phyloP scores from a whole-genome alignment of 2,329 filamentous ascomycete species.

The Ophiostoma sp. region DNA sequence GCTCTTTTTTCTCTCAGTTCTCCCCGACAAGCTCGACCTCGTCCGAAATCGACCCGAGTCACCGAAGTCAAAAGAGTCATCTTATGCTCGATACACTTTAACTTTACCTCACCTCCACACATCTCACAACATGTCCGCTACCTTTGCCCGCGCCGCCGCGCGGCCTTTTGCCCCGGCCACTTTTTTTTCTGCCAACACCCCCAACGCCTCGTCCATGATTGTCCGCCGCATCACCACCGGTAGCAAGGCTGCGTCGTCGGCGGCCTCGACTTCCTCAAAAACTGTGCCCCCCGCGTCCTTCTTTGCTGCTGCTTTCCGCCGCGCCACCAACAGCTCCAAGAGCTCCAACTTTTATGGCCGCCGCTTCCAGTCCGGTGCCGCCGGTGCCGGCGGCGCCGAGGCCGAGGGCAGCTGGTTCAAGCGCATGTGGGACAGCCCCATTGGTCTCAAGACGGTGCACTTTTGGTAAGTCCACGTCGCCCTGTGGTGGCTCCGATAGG shows the following conservation, averaged over 20 bases:
- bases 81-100: not conserved
- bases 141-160: conserved; percentile 54
- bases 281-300: conserved; percentile 31
- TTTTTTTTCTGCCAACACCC: conserved; percentile 49
- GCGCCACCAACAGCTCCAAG: conserved; percentile 45
- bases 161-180: conserved; percentile 57
- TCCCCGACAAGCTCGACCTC: not conserved
- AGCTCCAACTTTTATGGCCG: conserved; percentile 42
- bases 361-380: conserved; percentile 58
- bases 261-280: conserved; percentile 2
- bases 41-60: conserved; percentile 8
- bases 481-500: no score
- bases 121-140: conserved; percentile 43
- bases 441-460: conserved; percentile 90
- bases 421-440: conserved; percentile 79
- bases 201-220: not conserved
- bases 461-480: conserved; percentile 97
- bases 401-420: conserved; percentile 62
- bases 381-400: conserved; percentile 41
- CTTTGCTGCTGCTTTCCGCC: conserved; percentile 49
- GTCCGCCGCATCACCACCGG: conserved; percentile 28
- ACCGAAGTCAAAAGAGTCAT: conserved; percentile 4
- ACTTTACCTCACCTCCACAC: not conserved
- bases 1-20: not conserved
- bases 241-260: not conserved